Conservation (phyloP, 140 eudicot genomes). For the Senecio squalidus region DNA sequence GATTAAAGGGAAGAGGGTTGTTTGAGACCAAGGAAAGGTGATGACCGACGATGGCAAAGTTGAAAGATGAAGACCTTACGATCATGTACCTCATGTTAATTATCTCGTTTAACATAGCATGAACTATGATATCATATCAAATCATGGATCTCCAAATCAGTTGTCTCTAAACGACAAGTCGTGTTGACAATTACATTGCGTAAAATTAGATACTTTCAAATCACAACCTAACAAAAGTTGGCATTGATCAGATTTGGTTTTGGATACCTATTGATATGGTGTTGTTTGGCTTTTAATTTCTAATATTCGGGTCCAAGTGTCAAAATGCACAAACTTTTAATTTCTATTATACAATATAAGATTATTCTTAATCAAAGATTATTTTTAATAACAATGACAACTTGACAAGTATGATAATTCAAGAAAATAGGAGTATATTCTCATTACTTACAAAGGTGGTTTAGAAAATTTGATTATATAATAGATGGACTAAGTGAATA, state of each 20-base stretch:
- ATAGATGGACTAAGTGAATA: not conserved
- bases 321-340: too few relatives aligned
- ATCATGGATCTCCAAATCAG: not conserved
- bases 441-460: not conserved
- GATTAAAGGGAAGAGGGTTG: too few relatives aligned
- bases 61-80: not conserved
- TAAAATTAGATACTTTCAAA: conserved; percentile 5
- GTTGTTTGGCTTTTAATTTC: not conserved
- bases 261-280: not conserved
- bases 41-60: too few relatives aligned
- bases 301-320: conserved; percentile 4
- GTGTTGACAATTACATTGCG: conserved; percentile 1
- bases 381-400: too few relatives aligned
- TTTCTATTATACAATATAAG: too few relatives aligned
- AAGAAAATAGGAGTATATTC: too few relatives aligned
- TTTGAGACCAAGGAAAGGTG: too few relatives aligned
- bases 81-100: too few relatives aligned
- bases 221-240: conserved; percentile 30
- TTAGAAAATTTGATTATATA: not conserved
- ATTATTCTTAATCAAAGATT: too few relatives aligned
- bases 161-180: conserved; percentile 2
- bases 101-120: not conserved
- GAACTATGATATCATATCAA: conserved; percentile 2
- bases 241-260: not conserved
- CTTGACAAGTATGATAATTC: too few relatives aligned